These are phyloP conservation scores for Colletotrichum sp. DNA, from an alignment of 2,329 filamentous ascomycete species.

Conservation along the genomic window DNA sequence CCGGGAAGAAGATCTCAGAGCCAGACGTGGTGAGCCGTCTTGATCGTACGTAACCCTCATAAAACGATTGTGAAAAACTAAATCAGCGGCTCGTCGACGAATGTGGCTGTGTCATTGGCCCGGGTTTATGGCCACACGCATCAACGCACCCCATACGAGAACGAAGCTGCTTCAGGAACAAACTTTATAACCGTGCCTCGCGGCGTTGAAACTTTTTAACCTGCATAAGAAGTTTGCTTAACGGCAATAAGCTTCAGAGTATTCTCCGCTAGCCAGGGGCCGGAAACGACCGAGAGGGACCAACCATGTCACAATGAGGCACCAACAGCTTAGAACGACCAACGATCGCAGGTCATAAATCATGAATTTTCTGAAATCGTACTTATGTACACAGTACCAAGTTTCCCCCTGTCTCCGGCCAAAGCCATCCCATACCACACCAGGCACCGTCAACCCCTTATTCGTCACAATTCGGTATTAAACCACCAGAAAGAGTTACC, in stretches of 20 bases:
- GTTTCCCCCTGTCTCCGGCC: background rate
- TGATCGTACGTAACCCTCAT: background rate
- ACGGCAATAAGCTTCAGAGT: background rate
- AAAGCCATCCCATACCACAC: background rate
- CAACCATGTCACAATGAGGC: background rate
- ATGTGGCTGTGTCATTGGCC: background rate
- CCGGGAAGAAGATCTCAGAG: background rate
- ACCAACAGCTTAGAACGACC: background rate
- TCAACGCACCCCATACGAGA: background rate
- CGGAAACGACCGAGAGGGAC: background rate
- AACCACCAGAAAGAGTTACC: background rate
- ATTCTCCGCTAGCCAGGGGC: background rate
- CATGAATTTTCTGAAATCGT: background rate
- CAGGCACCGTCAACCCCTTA: background rate
- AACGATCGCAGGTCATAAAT: background rate
- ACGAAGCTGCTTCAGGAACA: background rate
- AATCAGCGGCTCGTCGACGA: background rate
- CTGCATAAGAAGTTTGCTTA: background rate
- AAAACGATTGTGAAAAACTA: background rate
- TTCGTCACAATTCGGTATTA: background rate
- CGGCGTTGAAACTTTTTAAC: background rate
- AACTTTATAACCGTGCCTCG: background rate
- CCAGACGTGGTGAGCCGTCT: background rate
- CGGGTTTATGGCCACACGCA: background rate
- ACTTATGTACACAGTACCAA: background rate